These are phyloP conservation scores for Salinomyces thailandicus DNA, from an alignment of 2,329 filamentous ascomycete genomes.

Conservation along the genomic window DNA sequence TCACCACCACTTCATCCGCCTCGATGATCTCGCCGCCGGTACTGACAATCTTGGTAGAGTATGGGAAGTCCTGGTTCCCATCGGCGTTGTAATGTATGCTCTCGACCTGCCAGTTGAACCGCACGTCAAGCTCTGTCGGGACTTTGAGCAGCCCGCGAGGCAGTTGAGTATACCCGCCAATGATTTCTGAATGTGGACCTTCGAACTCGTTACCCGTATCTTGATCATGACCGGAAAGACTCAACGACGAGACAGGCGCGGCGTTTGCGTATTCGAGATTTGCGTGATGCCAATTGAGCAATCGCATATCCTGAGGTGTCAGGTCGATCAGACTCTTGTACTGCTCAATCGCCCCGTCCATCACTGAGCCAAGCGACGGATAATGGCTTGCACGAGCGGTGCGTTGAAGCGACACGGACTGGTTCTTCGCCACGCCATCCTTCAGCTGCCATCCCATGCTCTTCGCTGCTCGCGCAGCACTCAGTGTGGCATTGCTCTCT, in stretches of 20 bases:
- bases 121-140: conserved; percentile 67
- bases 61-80: conserved; percentile 17
- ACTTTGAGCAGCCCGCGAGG: conserved; percentile 74
- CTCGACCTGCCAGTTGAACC: conserved; percentile 60
- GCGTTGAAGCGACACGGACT: conserved; percentile 52
- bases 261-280: conserved; percentile 98
- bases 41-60: conserved; percentile 56
- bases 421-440: conserved; percentile 47
- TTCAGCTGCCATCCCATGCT: conserved; percentile 74
- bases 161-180: conserved; percentile 88
- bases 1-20: conserved; percentile 86
- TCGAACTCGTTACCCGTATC: conserved; percentile 97
- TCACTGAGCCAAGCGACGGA: conserved; percentile 77
- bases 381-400: conserved; percentile 50
- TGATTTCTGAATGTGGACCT: conserved; percentile 82
- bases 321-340: conserved; percentile 76
- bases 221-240: conserved; percentile 87
- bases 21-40: conserved; percentile 65
- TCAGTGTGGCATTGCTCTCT: conserved; percentile 56
- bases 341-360: conserved; percentile 83
- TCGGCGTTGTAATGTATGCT: conserved; percentile 52
- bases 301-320: conserved; percentile 72
- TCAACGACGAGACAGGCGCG: conserved; percentile 74
- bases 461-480: conserved; percentile 66
- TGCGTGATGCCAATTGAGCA: conserved; percentile 96